Evolutionary conservation across 2,329 filamentous ascomycete species (phyloP).

Genomic region (Fusarium graminum): DNA sequence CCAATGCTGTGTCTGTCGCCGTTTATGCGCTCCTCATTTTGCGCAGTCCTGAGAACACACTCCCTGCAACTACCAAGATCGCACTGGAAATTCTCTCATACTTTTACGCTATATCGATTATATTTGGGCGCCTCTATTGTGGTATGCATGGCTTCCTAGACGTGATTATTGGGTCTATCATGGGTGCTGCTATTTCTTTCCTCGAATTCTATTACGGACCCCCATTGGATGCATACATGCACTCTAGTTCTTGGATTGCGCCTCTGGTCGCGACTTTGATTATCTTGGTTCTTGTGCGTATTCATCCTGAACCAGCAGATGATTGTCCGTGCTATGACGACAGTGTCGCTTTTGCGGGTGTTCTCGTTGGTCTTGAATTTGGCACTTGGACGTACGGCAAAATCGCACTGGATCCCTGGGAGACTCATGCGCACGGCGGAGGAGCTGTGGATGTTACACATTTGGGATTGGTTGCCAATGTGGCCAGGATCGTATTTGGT

Average conservation of each 20-base stretch:
- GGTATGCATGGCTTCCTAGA: slow-evolving; percentile 99
- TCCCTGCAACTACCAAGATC: slow-evolving; percentile 70
- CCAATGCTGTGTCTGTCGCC: slow-evolving; percentile 95
- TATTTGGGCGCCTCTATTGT: slow-evolving; percentile 92
- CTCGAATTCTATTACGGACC: slow-evolving; percentile 72
- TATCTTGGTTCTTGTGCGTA: slow-evolving; percentile 82
- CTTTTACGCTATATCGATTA: slow-evolving; percentile 89
- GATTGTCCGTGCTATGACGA: slow-evolving; percentile 98
- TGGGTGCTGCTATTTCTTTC: slow-evolving; percentile 76
- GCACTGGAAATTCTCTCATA: slow-evolving; percentile 78
- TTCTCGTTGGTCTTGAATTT: slow-evolving; percentile 85
- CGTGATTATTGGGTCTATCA: slow-evolving; percentile 81
- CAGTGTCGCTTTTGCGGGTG: slow-evolving; percentile 91
- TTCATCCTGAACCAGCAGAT: slow-evolving; percentile 95
- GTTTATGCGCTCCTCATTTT: slow-evolving; percentile 84
- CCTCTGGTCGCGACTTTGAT: slow-evolving; percentile 73
- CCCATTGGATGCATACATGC: slow-evolving; percentile 77
- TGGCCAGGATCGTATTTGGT: slow-evolving; percentile 79
- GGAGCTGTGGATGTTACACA: slow-evolving; percentile 75
- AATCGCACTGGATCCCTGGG: slow-evolving; percentile 61
- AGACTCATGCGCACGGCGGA: slow-evolving; percentile 58
- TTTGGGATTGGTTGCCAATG: slow-evolving; percentile 74
- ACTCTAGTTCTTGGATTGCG: slow-evolving; percentile 72
- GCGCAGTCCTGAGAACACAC: slow-evolving; percentile 71
- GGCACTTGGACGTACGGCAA: slow-evolving; percentile 86